A percentile compares a stretch with the other conserved stretches of the same genome.
Evolutionary conservation across 2,329 filamentous ascomycete genomes (phyloP).

Genomic region (Endocalyx cinctus): DNA sequence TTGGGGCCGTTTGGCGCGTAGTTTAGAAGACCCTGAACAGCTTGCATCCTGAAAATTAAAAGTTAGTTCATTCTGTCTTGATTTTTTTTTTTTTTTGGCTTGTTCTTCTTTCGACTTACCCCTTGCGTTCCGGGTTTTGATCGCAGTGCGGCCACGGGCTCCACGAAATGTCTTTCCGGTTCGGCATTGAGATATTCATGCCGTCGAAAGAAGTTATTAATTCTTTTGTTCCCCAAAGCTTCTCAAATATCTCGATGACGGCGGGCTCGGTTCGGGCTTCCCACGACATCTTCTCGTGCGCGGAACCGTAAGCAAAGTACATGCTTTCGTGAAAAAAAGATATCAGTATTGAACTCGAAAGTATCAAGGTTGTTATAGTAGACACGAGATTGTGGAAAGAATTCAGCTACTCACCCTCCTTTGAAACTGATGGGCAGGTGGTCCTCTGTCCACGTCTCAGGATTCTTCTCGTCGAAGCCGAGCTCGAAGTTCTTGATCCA

Average conservation of each 20-base stretch:
- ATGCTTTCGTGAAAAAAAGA: too few relatives aligned
- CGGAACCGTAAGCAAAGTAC: slow-evolving; percentile 33
- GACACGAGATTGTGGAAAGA: too few relatives aligned
- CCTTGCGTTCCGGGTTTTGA: slow-evolving; percentile 35
- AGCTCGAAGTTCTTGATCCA: slow-evolving; percentile 38
- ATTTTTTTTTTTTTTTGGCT: neutral
- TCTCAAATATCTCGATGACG: slow-evolving; percentile 35
- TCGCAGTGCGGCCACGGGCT: slow-evolving; percentile 42
- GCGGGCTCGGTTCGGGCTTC: slow-evolving; percentile 37
- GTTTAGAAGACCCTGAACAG: slow-evolving; percentile 41
- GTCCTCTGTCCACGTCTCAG: slow-evolving; percentile 36
- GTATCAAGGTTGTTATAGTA: too few relatives aligned
- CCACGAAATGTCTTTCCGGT: slow-evolving; percentile 32
- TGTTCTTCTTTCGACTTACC: slow-evolving; percentile 16
- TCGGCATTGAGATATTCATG: slow-evolving; percentile 39
- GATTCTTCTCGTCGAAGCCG: slow-evolving; percentile 34
- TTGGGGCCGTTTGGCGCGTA: slow-evolving; percentile 38
- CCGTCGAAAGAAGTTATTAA: slow-evolving; percentile 23
- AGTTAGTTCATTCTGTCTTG: neutral
- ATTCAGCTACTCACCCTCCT: slow-evolving; percentile 1
- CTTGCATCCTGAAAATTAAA: slow-evolving; percentile 15
- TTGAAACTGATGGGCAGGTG: slow-evolving; percentile 39
- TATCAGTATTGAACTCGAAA: too few relatives aligned
- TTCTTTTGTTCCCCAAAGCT: slow-evolving; percentile 33
- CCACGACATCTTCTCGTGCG: slow-evolving; percentile 41